A percentile compares a stretch with the other conserved stretches of the same genome.
phyloP scores from a whole-genome alignment of 805 yeast species.

The Zygoascus tannicola region DNA sequence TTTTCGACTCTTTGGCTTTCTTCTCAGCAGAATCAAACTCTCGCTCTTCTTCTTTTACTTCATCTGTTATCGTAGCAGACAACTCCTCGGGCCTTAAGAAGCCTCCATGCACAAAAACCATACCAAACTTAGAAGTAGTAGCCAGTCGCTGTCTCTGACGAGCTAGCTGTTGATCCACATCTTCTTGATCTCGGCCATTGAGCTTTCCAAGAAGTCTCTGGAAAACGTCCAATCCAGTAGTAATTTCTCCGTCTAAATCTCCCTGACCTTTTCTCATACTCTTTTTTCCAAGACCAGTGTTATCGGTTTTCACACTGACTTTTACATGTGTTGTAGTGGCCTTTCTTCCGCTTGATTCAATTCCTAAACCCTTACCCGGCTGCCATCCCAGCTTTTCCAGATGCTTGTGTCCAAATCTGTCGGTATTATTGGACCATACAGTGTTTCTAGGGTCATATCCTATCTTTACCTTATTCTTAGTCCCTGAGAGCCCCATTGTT shows the following conservation, averaged over 20 bases:
- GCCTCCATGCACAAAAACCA: conserved; percentile 79
- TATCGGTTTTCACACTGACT: conserved; percentile 74
- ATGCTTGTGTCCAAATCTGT: conserved; percentile 80
- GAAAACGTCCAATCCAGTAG: conserved; percentile 87
- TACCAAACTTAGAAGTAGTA: conserved; percentile 79
- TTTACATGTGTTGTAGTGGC: conserved; percentile 76
- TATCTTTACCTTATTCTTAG: conserved; percentile 70
- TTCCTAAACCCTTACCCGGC: conserved; percentile 85
- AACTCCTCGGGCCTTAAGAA: conserved; percentile 79
- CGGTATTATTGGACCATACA: conserved; percentile 70
- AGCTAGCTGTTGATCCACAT: conserved; percentile 39
- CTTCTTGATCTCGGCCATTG: conserved; percentile 72
- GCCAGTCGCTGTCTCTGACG: conserved; percentile 58
- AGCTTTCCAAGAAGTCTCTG: conserved; percentile 82
- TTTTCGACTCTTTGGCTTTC: conserved; percentile 24
- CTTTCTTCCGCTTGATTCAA: conserved; percentile 30
- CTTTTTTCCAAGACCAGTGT: conserved; percentile 82
- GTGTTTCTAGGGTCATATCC: conserved; percentile 93
- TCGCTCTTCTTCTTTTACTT: conserved; percentile 25
- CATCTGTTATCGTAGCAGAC: conserved; percentile 22
- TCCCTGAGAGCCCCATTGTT: conserved; percentile 41
- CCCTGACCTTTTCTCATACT: conserved; percentile 33
- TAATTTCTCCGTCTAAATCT: conserved; percentile 59
- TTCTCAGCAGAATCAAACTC: conserved; percentile 22
- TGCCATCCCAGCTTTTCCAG: conserved; percentile 80